Percentiles rank a stretch among this genome's conserved stretches.
phyloP scores from a whole-genome alignment of 768 basidiomycete species.

The Boletus reticuloceps region DNA sequence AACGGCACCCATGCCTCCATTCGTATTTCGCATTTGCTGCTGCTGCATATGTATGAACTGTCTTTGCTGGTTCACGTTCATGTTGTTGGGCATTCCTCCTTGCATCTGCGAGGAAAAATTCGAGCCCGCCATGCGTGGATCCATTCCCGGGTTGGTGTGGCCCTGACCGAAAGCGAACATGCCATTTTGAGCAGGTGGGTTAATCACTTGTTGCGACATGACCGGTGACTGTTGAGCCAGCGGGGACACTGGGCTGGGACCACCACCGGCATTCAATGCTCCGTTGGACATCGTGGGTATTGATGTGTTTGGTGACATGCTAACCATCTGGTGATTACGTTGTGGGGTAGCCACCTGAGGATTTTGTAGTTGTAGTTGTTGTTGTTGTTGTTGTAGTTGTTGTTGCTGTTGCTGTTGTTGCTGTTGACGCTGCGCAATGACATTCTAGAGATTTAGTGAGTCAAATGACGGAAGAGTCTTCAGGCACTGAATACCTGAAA shows the following conservation, averaged over 20 bases:
- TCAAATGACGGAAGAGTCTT: neutral
- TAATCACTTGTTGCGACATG: constrained; percentile 29
- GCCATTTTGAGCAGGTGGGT: constrained; percentile 28
- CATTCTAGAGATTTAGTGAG: constrained; percentile 13
- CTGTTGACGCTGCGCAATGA: constrained; percentile 28
- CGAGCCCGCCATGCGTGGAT: constrained; percentile 29
- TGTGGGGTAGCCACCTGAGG: constrained; percentile 18
- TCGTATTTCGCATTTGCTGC: constrained; percentile 29
- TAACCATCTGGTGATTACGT: constrained; percentile 30
- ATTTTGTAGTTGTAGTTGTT: constrained; percentile 26
- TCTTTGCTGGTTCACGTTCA: constrained; percentile 42
- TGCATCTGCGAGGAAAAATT: constrained; percentile 30
- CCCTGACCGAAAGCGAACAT: constrained; percentile 31
- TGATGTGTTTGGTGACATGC: constrained; percentile 28
- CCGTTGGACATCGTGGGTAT: constrained; percentile 27
- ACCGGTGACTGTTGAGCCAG: constrained; percentile 28
- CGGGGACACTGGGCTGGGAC: constrained; percentile 30
- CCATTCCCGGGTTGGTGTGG: constrained; percentile 25
- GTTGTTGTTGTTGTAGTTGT: too few species aligned
- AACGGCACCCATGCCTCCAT: constrained; percentile 24
- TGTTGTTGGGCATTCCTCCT: constrained; percentile 25
- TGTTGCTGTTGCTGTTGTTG: constrained; percentile 6
- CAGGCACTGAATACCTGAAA: constrained; percentile 43
- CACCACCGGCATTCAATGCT: constrained; percentile 21
- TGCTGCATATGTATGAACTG: constrained; percentile 43